Evolutionary conservation across 129 eudicot genomes (phyloP).

Genomic region (Flaveria brownii): DNA sequence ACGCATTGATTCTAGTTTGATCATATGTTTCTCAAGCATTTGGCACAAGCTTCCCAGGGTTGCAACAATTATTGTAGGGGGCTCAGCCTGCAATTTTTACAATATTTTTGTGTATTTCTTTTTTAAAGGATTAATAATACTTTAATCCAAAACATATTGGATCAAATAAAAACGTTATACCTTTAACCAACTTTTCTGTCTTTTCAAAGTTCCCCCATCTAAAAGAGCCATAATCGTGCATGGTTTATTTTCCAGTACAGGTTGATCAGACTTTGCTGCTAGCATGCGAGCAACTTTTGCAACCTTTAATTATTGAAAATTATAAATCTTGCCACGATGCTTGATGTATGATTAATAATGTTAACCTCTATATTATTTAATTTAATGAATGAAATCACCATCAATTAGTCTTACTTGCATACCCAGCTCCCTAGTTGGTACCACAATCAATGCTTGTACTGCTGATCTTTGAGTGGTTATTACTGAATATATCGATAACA

Average conservation of each 20-base stretch:
- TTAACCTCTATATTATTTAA: background rate
- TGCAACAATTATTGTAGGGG: constrained; percentile 86
- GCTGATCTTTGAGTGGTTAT: constrained; percentile 70
- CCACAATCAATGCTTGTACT: constrained; percentile 86
- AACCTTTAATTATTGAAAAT: constrained; percentile 45
- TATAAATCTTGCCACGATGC: constrained; percentile 12
- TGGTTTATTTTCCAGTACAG: constrained; percentile 51
- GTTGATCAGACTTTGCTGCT: constrained; percentile 58
- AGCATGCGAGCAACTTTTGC: constrained; percentile 88
- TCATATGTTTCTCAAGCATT: constrained; percentile 71
- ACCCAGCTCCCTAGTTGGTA: constrained; percentile 95
- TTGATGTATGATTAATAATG: constrained; percentile 1
- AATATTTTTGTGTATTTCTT: background rate
- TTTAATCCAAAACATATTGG: background rate
- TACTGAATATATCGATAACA: constrained; percentile 61
- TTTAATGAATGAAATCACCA: background rate
- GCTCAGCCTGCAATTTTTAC: constrained; percentile 62
- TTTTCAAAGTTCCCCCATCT: constrained; percentile 91
- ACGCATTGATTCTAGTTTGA: constrained; percentile 64
- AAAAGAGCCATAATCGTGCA: constrained; percentile 89
- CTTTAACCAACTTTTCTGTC: constrained; percentile 95
- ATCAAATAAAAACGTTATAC: constrained; percentile 30
- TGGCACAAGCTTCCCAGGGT: constrained; percentile 82
- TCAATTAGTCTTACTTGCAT: constrained; percentile 65
- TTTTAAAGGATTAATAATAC: constrained; percentile 3